These are phyloP conservation scores for Boletus vinaceobasis DNA, from an alignment of 768 basidiomycete species.

Conservation along the genomic window DNA sequence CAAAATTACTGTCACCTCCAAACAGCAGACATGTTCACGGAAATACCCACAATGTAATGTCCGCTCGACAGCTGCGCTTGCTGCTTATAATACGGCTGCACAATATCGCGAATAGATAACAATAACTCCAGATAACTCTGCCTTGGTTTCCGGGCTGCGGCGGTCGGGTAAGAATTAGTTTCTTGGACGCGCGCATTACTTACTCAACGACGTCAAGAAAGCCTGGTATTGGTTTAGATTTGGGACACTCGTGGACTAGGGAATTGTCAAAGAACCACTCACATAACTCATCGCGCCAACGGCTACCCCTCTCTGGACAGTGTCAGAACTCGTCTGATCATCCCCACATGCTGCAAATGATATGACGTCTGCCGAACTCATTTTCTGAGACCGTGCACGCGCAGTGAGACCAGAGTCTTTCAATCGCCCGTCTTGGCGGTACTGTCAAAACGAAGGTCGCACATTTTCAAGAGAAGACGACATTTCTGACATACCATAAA, in stretches of 20 bases:
- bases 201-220: slow-evolving; percentile 51
- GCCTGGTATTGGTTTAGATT: slow-evolving; percentile 42
- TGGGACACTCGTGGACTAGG: background rate
- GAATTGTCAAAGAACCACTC: slow-evolving; percentile 22
- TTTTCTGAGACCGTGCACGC: slow-evolving; percentile 38
- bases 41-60: slow-evolving; percentile 52
- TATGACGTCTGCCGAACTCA: slow-evolving; percentile 76
- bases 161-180: background rate
- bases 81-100: slow-evolving; percentile 62
- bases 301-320: slow-evolving; percentile 56
- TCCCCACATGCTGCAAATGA: slow-evolving; percentile 73
- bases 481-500: slow-evolving; percentile 22
- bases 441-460: slow-evolving; percentile 33
- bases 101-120: slow-evolving; percentile 52
- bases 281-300: slow-evolving; percentile 82
- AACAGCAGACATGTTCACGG: background rate
- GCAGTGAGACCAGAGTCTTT: slow-evolving; percentile 42
- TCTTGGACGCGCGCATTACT: slow-evolving; percentile 5
- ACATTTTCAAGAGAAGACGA: background rate
- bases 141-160: slow-evolving; percentile 43
- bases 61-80: slow-evolving; percentile 73
- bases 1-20: background rate
- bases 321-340: slow-evolving; percentile 70
- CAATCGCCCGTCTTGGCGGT: slow-evolving; percentile 55
- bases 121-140: slow-evolving; percentile 69